Conservation (phyloP, 176 grass and related monocot genomes). For the Rhipidocladum racemiflorum region DNA sequence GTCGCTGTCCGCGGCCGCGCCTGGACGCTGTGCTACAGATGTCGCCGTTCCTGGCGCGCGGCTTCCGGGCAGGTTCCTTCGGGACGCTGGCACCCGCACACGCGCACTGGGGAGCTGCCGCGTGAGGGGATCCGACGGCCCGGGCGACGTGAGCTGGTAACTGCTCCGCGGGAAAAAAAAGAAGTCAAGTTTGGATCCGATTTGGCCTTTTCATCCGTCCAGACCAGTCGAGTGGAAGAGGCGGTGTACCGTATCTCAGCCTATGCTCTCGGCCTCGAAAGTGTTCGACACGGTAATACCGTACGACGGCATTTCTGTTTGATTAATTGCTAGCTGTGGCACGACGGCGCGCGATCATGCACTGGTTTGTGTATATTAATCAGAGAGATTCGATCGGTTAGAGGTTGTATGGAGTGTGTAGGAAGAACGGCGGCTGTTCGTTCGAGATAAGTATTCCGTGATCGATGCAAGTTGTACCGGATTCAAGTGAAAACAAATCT, state of each 20-base stretch:
- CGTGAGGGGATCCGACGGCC: slow-evolving; percentile 38
- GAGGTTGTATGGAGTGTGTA: background rate
- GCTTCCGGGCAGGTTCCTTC: slow-evolving; percentile 29
- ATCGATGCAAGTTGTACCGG: too few relatives aligned
- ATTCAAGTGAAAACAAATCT: background rate
- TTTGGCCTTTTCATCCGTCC: slow-evolving; percentile 27
- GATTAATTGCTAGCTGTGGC: slow-evolving; percentile 1
- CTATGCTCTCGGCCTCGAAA: slow-evolving; percentile 16
- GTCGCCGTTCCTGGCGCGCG: background rate
- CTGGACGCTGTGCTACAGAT: slow-evolving; percentile 10
- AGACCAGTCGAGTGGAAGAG: slow-evolving; percentile 11
- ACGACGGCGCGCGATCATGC: background rate
- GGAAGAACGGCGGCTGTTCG: background rate
- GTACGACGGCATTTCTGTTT: too few relatives aligned
- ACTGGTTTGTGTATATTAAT: background rate
- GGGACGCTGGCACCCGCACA: background rate
- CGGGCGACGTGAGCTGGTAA: slow-evolving; percentile 13
- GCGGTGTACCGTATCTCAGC: background rate
- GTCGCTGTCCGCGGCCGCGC: slow-evolving; percentile 29
- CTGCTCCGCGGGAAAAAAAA: background rate
- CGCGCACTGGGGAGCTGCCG: slow-evolving; percentile 5
- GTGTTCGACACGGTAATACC: too few relatives aligned
- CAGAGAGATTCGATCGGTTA: background rate
- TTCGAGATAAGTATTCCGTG: background rate
- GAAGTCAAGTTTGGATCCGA: background rate